phyloP scores from a whole-genome alignment of 139 green algal species.

The Desmodesmus armatus region DNA sequence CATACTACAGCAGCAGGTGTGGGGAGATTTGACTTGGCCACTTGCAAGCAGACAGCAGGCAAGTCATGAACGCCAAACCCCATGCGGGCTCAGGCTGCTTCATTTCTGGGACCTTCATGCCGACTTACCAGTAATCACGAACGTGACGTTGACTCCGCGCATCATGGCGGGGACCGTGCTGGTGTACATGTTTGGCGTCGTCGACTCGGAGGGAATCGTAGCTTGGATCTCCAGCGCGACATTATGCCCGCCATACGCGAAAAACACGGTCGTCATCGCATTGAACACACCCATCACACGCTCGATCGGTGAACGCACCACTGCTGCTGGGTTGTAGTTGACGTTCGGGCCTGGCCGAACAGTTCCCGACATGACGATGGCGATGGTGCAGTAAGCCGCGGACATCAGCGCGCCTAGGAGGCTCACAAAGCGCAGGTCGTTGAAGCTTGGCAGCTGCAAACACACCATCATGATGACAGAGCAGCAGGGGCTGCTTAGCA shows the following conservation, averaged over 20 bases:
- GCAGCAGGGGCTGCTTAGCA: neutral
- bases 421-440: conserved; percentile 43
- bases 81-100: too few species aligned
- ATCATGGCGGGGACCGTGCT: neutral
- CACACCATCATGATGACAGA: conserved; percentile 52
- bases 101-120: too few species aligned
- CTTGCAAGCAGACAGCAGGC: too few species aligned
- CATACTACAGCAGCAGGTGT: too few species aligned
- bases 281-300: conserved; percentile 26
- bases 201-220: conserved; percentile 13
- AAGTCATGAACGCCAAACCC: too few species aligned
- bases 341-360: neutral
- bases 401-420: conserved; percentile 56
- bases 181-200: neutral
- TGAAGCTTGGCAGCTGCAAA: conserved; percentile 55
- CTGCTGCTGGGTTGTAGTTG: conserved; percentile 15
- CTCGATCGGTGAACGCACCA: neutral
- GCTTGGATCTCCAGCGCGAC: conserved; percentile 40
- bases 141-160: conserved; percentile 8
- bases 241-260: conserved; percentile 40
- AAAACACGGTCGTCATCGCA: conserved; percentile 28
- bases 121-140: conserved; percentile 11
- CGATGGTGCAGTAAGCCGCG: conserved; percentile 61
- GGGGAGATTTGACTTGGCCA: too few species aligned
- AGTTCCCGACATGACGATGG: conserved; percentile 32